Conservation (phyloP, 352 stramenopile genomes). For the Globisporangium spiculum region DNA sequence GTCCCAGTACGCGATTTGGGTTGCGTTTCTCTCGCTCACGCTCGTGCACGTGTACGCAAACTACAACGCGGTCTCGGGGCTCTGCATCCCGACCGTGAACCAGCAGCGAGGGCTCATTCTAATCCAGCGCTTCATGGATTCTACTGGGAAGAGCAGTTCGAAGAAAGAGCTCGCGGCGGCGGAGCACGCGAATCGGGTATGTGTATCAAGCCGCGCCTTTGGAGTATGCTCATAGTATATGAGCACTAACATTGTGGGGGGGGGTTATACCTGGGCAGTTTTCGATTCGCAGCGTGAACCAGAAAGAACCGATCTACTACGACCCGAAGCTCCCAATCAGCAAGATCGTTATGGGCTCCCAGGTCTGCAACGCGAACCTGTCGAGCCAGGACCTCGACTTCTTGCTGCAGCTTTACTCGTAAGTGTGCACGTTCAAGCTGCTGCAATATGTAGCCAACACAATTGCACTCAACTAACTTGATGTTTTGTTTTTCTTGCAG, state of each 20-base stretch:
- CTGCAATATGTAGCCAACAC: not conserved
- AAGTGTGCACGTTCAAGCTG: not conserved
- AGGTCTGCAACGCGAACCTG: conserved; percentile 39
- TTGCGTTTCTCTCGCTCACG: conserved; percentile 91
- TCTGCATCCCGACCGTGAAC: conserved; percentile 91
- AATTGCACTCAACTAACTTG: not conserved
- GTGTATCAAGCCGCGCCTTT: not conserved
- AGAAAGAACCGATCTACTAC: conserved; percentile 48
- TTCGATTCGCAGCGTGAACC: conserved; percentile 61
- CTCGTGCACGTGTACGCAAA: conserved; percentile 94
- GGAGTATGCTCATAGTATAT: too few relatives aligned
- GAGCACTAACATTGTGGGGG: not conserved
- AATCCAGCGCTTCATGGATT: conserved; percentile 48
- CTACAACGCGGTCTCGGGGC: conserved; percentile 86
- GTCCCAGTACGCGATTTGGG: conserved; percentile 72
- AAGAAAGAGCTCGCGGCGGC: conserved; percentile 25
- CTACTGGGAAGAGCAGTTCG: conserved; percentile 7
- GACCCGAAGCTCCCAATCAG: conserved; percentile 47
- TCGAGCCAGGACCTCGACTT: conserved; percentile 40
- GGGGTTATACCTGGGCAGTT: conserved; percentile 25
- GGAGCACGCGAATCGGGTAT: conserved; percentile 27
- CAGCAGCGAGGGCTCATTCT: conserved; percentile 49
- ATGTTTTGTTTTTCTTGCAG: conserved; percentile 21
- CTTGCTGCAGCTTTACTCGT: conserved; percentile 55
- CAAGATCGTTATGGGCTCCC: conserved; percentile 56